Conservation (phyloP, 225 moss, liverwort and hornwort genomes). For the Bryoerythrophyllum caledonicum region DNA sequence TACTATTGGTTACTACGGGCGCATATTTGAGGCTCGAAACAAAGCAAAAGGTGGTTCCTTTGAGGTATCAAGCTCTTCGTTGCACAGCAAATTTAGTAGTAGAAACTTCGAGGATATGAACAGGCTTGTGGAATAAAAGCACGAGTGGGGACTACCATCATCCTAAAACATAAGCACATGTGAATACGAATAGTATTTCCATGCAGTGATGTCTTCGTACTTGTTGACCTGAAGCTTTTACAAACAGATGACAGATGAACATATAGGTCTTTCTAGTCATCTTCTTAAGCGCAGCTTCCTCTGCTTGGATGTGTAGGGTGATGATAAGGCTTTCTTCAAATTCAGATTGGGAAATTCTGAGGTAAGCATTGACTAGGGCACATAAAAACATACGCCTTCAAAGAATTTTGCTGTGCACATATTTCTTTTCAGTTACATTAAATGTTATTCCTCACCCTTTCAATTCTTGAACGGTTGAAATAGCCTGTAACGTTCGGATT, state of each 20-base stretch:
- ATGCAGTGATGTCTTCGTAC: neutral
- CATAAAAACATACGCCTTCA: neutral
- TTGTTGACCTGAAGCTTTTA: conserved; percentile 10
- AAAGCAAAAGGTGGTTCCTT: conserved; percentile 99
- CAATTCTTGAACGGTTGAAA: neutral
- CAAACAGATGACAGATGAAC: neutral
- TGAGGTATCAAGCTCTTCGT: conserved; percentile 64
- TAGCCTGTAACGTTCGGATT: neutral
- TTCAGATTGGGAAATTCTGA: conserved; percentile 82
- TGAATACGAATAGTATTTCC: neutral
- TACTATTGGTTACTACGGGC: conserved; percentile 97
- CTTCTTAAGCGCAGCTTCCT: conserved; percentile 1
- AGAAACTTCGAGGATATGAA: neutral
- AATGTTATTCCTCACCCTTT: neutral
- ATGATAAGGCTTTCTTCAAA: conserved; percentile 77
- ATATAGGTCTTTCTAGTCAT: neutral
- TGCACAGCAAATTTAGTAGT: conserved; percentile 14
- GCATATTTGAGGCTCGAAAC: conserved; percentile 97
- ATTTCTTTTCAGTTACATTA: neutral
- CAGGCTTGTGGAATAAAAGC: neutral
- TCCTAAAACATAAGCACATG: neutral
- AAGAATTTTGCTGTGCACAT: neutral
- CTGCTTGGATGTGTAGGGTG: conserved; percentile 59
- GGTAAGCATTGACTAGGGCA: conserved; percentile 38
- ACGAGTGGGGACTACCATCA: neutral